Conservation (phyloP, 164 flowering plant species). For the Umbellularia californica region DNA sequence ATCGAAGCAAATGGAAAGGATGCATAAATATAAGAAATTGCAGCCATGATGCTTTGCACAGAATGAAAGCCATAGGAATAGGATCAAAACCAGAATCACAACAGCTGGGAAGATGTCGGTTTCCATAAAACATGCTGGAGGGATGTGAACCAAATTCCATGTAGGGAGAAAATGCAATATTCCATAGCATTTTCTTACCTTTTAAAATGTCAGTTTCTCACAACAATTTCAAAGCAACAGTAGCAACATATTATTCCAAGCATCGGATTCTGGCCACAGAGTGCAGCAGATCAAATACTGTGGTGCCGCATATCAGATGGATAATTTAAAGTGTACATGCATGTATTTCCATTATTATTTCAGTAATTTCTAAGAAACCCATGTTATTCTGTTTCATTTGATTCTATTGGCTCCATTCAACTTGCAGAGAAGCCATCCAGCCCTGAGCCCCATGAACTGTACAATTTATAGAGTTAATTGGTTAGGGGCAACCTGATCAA, state of each 20-base stretch:
- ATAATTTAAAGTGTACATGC: too few relatives aligned
- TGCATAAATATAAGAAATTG: neutral
- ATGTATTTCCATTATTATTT: too few relatives aligned
- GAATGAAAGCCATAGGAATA: neutral
- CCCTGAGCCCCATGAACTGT: too few relatives aligned
- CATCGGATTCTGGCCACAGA: neutral
- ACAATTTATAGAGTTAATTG: too few relatives aligned
- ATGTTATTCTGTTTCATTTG: too few relatives aligned
- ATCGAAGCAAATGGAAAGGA: neutral
- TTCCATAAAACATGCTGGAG: neutral
- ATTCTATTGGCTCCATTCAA: too few relatives aligned
- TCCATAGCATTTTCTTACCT: neutral
- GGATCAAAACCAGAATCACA: neutral
- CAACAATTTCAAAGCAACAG: neutral
- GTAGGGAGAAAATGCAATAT: neutral
- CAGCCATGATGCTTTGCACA: neutral
- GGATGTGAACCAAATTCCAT: slow-evolving; percentile 4
- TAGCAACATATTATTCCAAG: neutral
- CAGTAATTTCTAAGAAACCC: too few relatives aligned
- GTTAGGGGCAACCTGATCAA: too few relatives aligned
- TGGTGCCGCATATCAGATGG: neutral
- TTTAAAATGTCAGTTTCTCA: neutral
- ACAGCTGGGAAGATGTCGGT: slow-evolving; percentile 4
- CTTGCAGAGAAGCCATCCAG: too few relatives aligned
- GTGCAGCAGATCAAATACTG: neutral